These are phyloP conservation scores for Stropharia rugosoannulata DNA, from an alignment of 768 basidiomycete genomes.

Conservation along the genomic window DNA sequence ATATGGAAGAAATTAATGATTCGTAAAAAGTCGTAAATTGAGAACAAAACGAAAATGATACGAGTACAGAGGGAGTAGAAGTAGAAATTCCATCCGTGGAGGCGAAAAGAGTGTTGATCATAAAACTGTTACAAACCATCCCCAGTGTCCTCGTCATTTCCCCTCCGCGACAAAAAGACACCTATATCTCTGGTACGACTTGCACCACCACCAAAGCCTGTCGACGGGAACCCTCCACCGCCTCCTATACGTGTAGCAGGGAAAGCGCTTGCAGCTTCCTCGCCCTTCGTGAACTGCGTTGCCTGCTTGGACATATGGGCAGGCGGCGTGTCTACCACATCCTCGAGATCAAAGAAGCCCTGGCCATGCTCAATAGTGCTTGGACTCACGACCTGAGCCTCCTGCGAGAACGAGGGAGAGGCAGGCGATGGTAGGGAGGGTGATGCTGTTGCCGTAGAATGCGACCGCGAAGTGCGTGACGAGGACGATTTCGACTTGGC, in stretches of 20 bases:
- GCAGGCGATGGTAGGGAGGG: slow-evolving; percentile 41
- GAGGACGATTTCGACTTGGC: slow-evolving; percentile 27
- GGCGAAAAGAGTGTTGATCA: too few relatives aligned
- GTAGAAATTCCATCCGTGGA: too few relatives aligned
- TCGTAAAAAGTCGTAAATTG: too few relatives aligned
- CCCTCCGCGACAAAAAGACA: slow-evolving; percentile 19
- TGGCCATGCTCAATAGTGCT: slow-evolving; percentile 30
- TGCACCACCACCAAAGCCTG: slow-evolving; percentile 13
- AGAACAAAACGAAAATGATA: too few relatives aligned
- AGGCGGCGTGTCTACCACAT: slow-evolving; percentile 14
- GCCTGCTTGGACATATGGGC: background rate
- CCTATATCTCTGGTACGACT: slow-evolving; percentile 16
- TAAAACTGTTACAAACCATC: background rate
- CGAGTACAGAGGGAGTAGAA: too few relatives aligned
- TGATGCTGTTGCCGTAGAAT: slow-evolving; percentile 37
- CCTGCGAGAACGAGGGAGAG: slow-evolving; percentile 29
- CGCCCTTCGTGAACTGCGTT: background rate
- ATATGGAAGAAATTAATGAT: too few relatives aligned
- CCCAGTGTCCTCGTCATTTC: slow-evolving; percentile 13
- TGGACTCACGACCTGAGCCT: slow-evolving; percentile 20
- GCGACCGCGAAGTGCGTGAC: slow-evolving; percentile 21
- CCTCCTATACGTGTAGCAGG: slow-evolving; percentile 12
- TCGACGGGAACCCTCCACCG: slow-evolving; percentile 10
- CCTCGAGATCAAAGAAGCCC: slow-evolving; percentile 36
- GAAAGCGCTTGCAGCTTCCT: background rate